A percentile compares a stretch with the other conserved stretches of the same genome.
Conservation (phyloP, 768 basidiomycete genomes). For the Plicaturopsis crispa region DNA sequence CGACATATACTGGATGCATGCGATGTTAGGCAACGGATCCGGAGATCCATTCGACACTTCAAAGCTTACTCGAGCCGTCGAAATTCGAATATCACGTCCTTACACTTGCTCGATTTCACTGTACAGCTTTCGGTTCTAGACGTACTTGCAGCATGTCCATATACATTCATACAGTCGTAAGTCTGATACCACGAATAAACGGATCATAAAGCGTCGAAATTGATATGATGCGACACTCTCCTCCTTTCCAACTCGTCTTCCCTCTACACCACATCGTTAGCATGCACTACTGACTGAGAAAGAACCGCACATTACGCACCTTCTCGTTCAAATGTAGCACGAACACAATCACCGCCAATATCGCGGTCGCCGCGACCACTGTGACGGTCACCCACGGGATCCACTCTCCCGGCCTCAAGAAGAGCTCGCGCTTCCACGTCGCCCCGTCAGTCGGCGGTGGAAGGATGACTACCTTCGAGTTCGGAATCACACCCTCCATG, state of each 20-base stretch:
- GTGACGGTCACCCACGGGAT: constrained; percentile 96
- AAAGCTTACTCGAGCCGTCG: too few relatives aligned
- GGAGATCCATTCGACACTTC: too few relatives aligned
- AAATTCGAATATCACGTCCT: too few relatives aligned
- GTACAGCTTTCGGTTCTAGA: too few relatives aligned
- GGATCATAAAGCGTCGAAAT: constrained; percentile 85
- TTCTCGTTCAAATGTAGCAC: constrained; percentile 90
- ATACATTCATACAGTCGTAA: too few relatives aligned
- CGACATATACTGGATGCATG: too few relatives aligned
- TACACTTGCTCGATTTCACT: too few relatives aligned
- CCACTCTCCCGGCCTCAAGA: constrained; percentile 92
- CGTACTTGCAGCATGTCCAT: too few relatives aligned
- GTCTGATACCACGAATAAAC: too few relatives aligned
- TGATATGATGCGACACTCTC: constrained; percentile 89
- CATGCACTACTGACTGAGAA: constrained; percentile 5
- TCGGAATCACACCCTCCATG: constrained; percentile 96
- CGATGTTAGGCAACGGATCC: too few relatives aligned
- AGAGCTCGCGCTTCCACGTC: constrained; percentile 83
- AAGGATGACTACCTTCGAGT: constrained; percentile 93
- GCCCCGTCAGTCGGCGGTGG: constrained; percentile 54
- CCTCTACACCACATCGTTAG: constrained; percentile 38
- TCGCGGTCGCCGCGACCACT: constrained; percentile 61
- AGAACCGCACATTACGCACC: constrained; percentile 29
- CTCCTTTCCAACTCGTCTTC: constrained; percentile 92
- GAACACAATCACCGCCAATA: constrained; percentile 78